Percentiles rank a stretch among this genome's conserved stretches.
Conservation (phyloP, 176 grass and related monocot species). For the Zea mays region Zm-B73-REFERENCE-NAM-5.0 NC_050104.1:159554501-159555000, state of each 20-base stretch:
- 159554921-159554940: constrained; percentile 21
- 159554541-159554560: constrained; percentile 16
- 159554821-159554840: constrained; percentile 17
- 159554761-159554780: constrained; percentile 48
- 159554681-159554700: neutral
- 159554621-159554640: constrained; percentile 21
- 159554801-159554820: neutral
- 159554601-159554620: constrained; percentile 31
- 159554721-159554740: constrained; percentile 23
- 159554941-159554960: constrained; percentile 28
- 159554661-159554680: constrained; percentile 3
- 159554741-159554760: constrained; percentile 26
- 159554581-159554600: constrained; percentile 25
- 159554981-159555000: constrained; percentile 30
- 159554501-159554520: neutral
- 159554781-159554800: constrained; percentile 27
- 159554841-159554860: neutral
- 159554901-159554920: constrained; percentile 25
- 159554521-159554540: neutral
- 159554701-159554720: constrained; percentile 21
- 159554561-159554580: constrained; percentile 37
- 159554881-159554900: constrained; percentile 24
- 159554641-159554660: neutral
- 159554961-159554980: constrained; percentile 11
- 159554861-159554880: constrained; percentile 24